Evolutionary conservation across 2,329 filamentous ascomycete genomes (phyloP), one percentile per base, ranked within the genome.

Genomic region (Colletotrichum sansevieriae): DNA sequence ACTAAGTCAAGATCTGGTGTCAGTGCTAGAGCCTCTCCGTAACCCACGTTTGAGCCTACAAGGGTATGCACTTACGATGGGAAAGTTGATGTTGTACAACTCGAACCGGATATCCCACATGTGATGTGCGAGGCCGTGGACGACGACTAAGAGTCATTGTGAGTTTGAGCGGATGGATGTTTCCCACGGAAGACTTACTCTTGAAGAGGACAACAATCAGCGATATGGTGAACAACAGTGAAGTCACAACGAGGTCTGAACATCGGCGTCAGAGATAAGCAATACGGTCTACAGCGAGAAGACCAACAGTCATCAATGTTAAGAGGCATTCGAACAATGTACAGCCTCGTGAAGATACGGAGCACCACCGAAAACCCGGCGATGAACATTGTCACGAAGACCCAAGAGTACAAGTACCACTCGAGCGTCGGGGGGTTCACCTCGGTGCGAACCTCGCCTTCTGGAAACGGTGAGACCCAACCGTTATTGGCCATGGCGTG

Each of bases 271-370:
- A 54, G 49, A 54, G 11, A 18, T n/a, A 11, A 4, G 3, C 49
- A 37, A 35, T 15, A 29, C 13, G 33, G 22, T 51, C 4, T 4
- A 13, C 13, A 29, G 25, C 9, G 8, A 54, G 4, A 54, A 29
- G n/a, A 29, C 76, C 59, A 25, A 77, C 75, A 76, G 29, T 78
- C 76, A 63, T 78, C 76, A 12, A 54, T 44, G 9, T 75, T 76
- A 47, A 78, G 22, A 11, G 71, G 66, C 22, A 72, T 71, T 59
- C 75, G 74, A 1, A 75, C 75, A 20, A 78, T 73, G 55, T 72
- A 73, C 41, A 72, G 75, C 29, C 76, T 73, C 3, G 76, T 78
- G 22, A 76, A 76, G 0, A 76, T 39, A 1, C 76, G 71, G 12
- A 78, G 65, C 7, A 57, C 25, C 3, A 78, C 74, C 39, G 72